Evolutionary conservation across 176 grass and related monocot species (phyloP), one percentile per base, ranked within the genome.

Genomic region (Thalia dealbata): DNA sequence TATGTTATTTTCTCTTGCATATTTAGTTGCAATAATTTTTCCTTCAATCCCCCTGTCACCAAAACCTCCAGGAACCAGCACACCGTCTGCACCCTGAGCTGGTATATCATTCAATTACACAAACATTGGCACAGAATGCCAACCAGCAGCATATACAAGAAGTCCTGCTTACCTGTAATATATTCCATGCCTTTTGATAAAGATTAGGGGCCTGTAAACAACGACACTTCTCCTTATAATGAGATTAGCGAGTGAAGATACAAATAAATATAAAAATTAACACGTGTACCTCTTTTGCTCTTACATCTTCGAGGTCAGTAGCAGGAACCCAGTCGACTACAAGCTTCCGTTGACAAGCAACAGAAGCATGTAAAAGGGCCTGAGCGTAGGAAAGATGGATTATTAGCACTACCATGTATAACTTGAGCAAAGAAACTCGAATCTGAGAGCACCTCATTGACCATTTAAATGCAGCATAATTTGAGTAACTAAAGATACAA

Each of bases 41-140:
- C 85, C 85, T 70, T 80, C 25, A 2, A 85, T 28, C 54, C 85
- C 85, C 32, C 73, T 69, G 2, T 87, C 46, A 3, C 79, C 88
- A 80, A 80, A 91, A 30, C 79, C 82, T 72, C 85, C 85, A 42
- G 77, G 89, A 50, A 91, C 85, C n/a, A 91, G 35, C 27, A 88
- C 16, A 10, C 77, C 89, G 75, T 88, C 80, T 75, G 85, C 82
- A 82, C 85, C 80, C 85, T 91, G 85, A 76, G 18, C 19, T 58
- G 8, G 23, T 24, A 70, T 10, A 69, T 41, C 25, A 24, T 24
- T 59, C 45, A 48, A 48, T 48, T 7, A 8, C 6, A 48, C 5
- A 48, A 48, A 48, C 45, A 48, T 48, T 10, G 45, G 11, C 6
- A 48, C 45, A 9, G 45, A 48, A 48, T 9, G 45, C 6, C 45